Conservation (phyloP, 2,329 filamentous ascomycete genomes). For the Pseudofabraea citricarpa region DNA sequence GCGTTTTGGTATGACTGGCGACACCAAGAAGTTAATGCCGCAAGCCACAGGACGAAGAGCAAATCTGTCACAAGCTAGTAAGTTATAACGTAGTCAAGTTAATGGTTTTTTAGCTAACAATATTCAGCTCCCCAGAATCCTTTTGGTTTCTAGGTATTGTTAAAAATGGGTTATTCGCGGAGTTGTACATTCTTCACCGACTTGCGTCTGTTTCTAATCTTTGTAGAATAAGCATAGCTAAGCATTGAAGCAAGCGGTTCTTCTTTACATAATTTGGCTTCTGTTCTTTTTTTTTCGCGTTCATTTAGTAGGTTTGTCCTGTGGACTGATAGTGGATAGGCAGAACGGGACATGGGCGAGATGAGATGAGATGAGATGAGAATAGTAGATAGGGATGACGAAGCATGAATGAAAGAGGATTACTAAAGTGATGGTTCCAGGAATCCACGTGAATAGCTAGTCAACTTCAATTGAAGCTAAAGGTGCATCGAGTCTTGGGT, state of each 20-base stretch:
- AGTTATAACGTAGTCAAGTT: constrained; percentile 34
- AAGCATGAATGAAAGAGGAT: background rate
- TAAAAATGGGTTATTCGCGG: background rate
- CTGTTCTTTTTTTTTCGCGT: background rate
- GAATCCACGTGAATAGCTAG: too few relatives aligned
- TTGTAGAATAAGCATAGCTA: constrained; percentile 25
- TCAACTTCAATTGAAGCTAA: too few relatives aligned
- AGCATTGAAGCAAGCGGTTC: constrained; percentile 9
- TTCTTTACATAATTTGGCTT: background rate
- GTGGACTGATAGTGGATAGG: background rate
- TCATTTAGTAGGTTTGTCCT: background rate
- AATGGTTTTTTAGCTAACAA: constrained; percentile 12
- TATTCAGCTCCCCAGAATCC: constrained; percentile 60
- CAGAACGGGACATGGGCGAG: too few relatives aligned
- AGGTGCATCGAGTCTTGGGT: too few relatives aligned
- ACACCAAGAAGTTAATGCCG: constrained; percentile 71
- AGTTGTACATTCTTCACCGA: constrained; percentile 19
- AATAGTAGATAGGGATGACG: background rate
- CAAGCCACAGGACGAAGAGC: constrained; percentile 88
- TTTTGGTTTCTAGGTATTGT: constrained; percentile 54
- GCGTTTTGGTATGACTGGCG: constrained; percentile 74
- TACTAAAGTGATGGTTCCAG: too few relatives aligned
- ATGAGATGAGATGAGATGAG: too few relatives aligned
- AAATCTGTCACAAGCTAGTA: constrained; percentile 92
- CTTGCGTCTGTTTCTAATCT: constrained; percentile 11